Evolutionary conservation across 2,329 filamentous ascomycete genomes (phyloP), one percentile per base, ranked within the genome.

Genomic region (Sarocladium kiliense): DNA sequence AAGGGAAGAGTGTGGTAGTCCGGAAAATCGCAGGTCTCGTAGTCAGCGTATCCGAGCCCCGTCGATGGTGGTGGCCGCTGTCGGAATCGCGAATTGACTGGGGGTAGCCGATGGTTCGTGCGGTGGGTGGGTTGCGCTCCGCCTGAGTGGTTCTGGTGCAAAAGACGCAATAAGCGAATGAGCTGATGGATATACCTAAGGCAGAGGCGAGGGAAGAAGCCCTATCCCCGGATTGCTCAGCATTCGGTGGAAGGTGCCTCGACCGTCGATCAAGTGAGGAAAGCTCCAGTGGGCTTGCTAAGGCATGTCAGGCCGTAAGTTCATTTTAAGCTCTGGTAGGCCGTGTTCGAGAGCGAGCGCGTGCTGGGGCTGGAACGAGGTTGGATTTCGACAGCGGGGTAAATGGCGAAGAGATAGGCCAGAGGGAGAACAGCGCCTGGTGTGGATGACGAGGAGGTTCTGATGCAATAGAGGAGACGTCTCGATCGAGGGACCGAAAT

Each of bases 311-410:
- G 18, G 30, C 26, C 12, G 47, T 32, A 51, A 10, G 30, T 32
- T 51, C 47, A 36, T 51, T 34, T 51, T 51, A 51, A 36, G 47
- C 18, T 51, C 30, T 47, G 44, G 47, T 14, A 4, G 47, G 25
- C 5, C 7, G 26, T 36, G 47, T 26, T 51, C 47, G 27, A 51
- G 30, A 36, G 47, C 30, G 47, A 12, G 47, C 27, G 30, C 27
- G 3, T 34, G 26, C 30, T 25, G 47, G 47, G 47, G 47, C 47
- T 51, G 47, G 47, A 51, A 51, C 47, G 27, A 51, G 30, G 47
- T 36, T 36, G 23, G 44, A n/a, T 27, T n/a, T 47, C 47, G 47
- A 51, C 47, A 51, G 47, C 47, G 47, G 47, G 47, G 47, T 51
- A 51, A 51, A 21, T 9, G 44, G 44, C 18, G 7, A n/a, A 4